Evolutionary conservation across 352 stramenopile species (phyloP).

Genomic region (Phytopythium aichiense): DNA sequence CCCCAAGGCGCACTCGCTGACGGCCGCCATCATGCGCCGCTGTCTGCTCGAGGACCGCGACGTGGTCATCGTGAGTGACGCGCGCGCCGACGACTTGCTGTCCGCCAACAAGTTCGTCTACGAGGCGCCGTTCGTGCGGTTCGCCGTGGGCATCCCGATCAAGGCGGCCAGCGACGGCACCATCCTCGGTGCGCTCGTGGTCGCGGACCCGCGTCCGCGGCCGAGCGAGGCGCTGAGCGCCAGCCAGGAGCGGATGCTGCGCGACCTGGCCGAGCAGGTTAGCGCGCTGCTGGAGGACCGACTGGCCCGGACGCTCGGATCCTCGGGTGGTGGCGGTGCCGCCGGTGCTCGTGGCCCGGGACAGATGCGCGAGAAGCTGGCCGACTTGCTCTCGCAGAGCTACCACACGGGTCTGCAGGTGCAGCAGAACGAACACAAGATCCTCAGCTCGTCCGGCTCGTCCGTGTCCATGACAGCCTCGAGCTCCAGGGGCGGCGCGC

Average conservation of each 20-base stretch:
- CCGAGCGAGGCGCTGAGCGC: slow-evolving; percentile 14
- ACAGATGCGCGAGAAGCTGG: slow-evolving; percentile 39
- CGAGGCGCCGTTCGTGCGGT: slow-evolving; percentile 45
- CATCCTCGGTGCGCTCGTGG: slow-evolving; percentile 50
- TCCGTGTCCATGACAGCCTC: not conserved
- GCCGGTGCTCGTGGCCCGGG: slow-evolving; percentile 8
- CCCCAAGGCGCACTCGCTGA: slow-evolving; percentile 49
- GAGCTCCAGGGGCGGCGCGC: not conserved
- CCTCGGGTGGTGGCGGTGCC: slow-evolving; percentile 3
- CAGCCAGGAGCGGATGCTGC: slow-evolving; percentile 28
- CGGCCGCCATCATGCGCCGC: slow-evolving; percentile 51
- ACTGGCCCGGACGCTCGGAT: slow-evolving; percentile 25
- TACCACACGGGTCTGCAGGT: slow-evolving; percentile 49
- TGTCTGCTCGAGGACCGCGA: slow-evolving; percentile 19
- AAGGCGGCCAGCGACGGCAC: slow-evolving; percentile 34
- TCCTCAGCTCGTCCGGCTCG: slow-evolving; percentile 2
- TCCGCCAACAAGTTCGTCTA: slow-evolving; percentile 53
- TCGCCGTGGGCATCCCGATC: slow-evolving; percentile 54
- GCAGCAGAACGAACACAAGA: slow-evolving; percentile 37
- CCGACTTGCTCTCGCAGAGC: slow-evolving; percentile 44
- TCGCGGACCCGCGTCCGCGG: slow-evolving; percentile 43
- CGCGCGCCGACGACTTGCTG: slow-evolving; percentile 33
- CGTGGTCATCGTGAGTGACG: slow-evolving; percentile 42
- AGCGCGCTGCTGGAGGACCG: slow-evolving; percentile 41
- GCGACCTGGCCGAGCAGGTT: slow-evolving; percentile 41